These are phyloP conservation scores for Gossypium mustelinum DNA, from an alignment of 345 rosid species.

Conservation along the genomic window DNA sequence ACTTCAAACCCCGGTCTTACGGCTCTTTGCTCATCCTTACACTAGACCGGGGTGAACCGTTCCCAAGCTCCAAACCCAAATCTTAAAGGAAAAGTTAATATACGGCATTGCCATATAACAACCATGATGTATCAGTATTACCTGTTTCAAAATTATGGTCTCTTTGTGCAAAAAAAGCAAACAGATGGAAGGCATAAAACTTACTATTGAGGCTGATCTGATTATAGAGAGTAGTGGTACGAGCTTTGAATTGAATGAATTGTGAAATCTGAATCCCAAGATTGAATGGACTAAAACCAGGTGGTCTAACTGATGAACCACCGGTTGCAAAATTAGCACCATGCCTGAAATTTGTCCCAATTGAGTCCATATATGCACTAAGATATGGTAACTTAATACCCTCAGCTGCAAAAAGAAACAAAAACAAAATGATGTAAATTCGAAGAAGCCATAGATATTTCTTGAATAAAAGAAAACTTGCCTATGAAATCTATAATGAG, in stretches of 20 bases:
- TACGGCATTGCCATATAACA: not conserved
- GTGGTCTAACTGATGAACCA: conserved; percentile 1
- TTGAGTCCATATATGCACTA: not conserved
- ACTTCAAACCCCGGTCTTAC: too few species aligned
- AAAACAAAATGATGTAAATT: not conserved
- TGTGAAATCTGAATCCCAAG: conserved; percentile 7
- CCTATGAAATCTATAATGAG: too few species aligned
- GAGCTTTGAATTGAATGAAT: conserved; percentile 4
- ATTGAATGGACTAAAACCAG: not conserved
- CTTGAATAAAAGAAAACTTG: too few species aligned
- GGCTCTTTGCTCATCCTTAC: too few species aligned
- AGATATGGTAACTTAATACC: not conserved
- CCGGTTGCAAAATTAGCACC: conserved; percentile 4
- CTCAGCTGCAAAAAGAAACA: not conserved
- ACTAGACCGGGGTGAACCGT: too few species aligned
- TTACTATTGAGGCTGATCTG: not conserved
- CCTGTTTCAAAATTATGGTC: not conserved
- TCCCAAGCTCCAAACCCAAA: too few species aligned
- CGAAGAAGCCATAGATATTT: not conserved
- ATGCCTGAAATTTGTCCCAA: not conserved
- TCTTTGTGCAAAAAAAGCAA: not conserved
- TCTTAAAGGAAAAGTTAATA: too few species aligned
- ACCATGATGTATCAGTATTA: not conserved
- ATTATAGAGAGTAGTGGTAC: not conserved
- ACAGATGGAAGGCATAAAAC: not conserved